Evolutionary conservation across 2,329 filamentous ascomycete genomes (phyloP), one percentile per base, ranked within the genome.

Genomic region (Colletotrichum sp.): DNA sequence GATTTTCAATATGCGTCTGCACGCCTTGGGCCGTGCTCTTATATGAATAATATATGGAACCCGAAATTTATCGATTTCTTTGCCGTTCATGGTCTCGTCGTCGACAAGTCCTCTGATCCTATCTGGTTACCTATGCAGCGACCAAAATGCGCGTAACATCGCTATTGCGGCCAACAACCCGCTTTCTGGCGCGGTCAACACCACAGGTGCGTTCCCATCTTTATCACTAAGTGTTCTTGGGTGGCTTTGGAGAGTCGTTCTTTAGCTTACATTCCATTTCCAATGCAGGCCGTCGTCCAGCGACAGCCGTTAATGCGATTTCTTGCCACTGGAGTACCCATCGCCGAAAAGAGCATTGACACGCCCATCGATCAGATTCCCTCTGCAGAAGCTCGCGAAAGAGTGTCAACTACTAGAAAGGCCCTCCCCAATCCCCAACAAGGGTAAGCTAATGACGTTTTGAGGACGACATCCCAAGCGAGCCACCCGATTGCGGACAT

Each of bases 71-170:
- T 13, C n/a, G n/a, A 52, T 13, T 52, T 52, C 43, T 24, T 21
- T 24, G n/a, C n/a, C n/a, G 43, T 52, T 24, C 43, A 52, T 24
- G 43, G 43, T 52, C 6, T n/a, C n/a, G n/a, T 24, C 43, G 10
- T 21, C n/a, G n/a, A 8, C n/a, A 21, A 12, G n/a, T 38, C 16
- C 18, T 52, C 12, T 32, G 32, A 60, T 68, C 18, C 66, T 24
- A 34, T 16, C 24, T 15, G 24, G 43, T 34, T 38, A 65, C 56
- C 12, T 16, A 60, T 65, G 60, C 65, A 38, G 43, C 61, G 34
- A 70, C 58, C 34, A 76, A 48, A 18, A 76, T 76, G 73, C 73
- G 73, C 26, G 34, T 60, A 66, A 65, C 71, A 56, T 74, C 48
- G 38, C 30, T 76, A 60, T 48, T 70, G 55, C 43, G 71, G 30